Conservation (phyloP, 2,329 filamentous ascomycete species). For the Venturia oleaginea region DNA sequence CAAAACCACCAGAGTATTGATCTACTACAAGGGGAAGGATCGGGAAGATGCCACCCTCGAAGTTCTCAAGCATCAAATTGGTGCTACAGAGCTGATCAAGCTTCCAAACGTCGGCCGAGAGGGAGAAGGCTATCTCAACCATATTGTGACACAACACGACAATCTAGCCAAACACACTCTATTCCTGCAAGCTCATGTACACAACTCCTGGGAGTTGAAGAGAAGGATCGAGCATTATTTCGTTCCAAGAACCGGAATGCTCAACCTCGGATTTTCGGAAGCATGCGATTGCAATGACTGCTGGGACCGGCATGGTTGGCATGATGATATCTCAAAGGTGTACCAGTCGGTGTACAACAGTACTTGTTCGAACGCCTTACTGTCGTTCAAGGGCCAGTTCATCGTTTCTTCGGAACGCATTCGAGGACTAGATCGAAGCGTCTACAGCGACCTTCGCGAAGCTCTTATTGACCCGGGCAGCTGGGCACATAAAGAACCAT, state of each 20-base stretch:
- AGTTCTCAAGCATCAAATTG: slow-evolving; percentile 19
- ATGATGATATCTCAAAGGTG: slow-evolving; percentile 32
- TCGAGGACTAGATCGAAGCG: slow-evolving; percentile 25
- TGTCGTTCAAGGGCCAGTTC: slow-evolving; percentile 42
- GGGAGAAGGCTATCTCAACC: slow-evolving; percentile 38
- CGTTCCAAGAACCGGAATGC: slow-evolving; percentile 33
- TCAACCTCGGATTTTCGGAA: slow-evolving; percentile 33
- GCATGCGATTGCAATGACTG: slow-evolving; percentile 33
- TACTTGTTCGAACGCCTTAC: slow-evolving; percentile 26
- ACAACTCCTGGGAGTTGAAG: slow-evolving; percentile 31
- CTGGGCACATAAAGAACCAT: slow-evolving; percentile 20
- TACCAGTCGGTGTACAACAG: slow-evolving; percentile 21
- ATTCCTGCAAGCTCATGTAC: slow-evolving; percentile 38
- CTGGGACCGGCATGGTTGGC: slow-evolving; percentile 32
- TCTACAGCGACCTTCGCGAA: slow-evolving; percentile 27
- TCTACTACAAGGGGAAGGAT: slow-evolving; percentile 26
- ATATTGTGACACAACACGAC: slow-evolving; percentile 37
- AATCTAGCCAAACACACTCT: slow-evolving; percentile 36
- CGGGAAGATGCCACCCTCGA: slow-evolving; percentile 15
- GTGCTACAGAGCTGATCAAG: slow-evolving; percentile 21
- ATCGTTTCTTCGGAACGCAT: slow-evolving; percentile 37
- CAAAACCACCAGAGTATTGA: slow-evolving; percentile 18
- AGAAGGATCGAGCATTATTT: slow-evolving; percentile 33
- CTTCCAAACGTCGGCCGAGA: slow-evolving; percentile 36
- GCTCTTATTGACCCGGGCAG: slow-evolving; percentile 22